Percentiles rank a stretch among this genome's conserved stretches.
Evolutionary conservation across 805 yeast species (phyloP).

Genomic region (Clavispora carvajalis): DNA sequence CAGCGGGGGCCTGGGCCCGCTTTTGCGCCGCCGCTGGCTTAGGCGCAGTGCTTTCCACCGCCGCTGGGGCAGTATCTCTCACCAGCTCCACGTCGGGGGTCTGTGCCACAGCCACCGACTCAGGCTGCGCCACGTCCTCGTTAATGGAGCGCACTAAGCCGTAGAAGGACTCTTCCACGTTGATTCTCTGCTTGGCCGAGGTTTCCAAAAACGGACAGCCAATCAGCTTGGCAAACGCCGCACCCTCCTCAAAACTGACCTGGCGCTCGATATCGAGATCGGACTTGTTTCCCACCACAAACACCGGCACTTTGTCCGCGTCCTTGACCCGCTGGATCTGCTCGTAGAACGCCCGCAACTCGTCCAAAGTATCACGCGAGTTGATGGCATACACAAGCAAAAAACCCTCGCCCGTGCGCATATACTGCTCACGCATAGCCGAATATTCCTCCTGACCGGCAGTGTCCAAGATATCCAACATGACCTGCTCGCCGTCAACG

Average conservation of each 20-base stretch:
- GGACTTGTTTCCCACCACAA: slow-evolving; percentile 74
- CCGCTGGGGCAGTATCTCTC: slow-evolving; percentile 4
- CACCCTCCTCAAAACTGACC: slow-evolving; percentile 63
- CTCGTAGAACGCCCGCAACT: slow-evolving; percentile 70
- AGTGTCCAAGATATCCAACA: slow-evolving; percentile 83
- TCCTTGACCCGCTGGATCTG: slow-evolving; percentile 78
- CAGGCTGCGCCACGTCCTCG: slow-evolving; percentile 5
- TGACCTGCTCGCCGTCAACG: slow-evolving; percentile 63
- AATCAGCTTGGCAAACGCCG: slow-evolving; percentile 56
- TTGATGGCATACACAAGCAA: slow-evolving; percentile 84
- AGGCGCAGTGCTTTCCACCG: slow-evolving; percentile 7
- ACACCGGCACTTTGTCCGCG: slow-evolving; percentile 64
- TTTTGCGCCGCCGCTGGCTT: slow-evolving; percentile 4
- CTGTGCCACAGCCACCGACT: background rate
- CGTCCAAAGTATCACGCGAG: slow-evolving; percentile 79
- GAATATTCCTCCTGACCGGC: slow-evolving; percentile 98
- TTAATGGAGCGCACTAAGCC: slow-evolving; percentile 58
- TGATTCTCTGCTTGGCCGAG: slow-evolving; percentile 84
- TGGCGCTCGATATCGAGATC: slow-evolving; percentile 75
- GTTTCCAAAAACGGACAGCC: slow-evolving; percentile 82
- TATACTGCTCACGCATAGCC: slow-evolving; percentile 81
- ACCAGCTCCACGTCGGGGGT: slow-evolving; percentile 1
- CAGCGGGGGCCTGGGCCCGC: slow-evolving; percentile 1
- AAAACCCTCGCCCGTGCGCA: slow-evolving; percentile 95
- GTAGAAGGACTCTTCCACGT: slow-evolving; percentile 82